These are phyloP conservation scores for Tulasnella sp. DNA, from an alignment of 768 basidiomycete species.

Conservation along the genomic window DNA sequence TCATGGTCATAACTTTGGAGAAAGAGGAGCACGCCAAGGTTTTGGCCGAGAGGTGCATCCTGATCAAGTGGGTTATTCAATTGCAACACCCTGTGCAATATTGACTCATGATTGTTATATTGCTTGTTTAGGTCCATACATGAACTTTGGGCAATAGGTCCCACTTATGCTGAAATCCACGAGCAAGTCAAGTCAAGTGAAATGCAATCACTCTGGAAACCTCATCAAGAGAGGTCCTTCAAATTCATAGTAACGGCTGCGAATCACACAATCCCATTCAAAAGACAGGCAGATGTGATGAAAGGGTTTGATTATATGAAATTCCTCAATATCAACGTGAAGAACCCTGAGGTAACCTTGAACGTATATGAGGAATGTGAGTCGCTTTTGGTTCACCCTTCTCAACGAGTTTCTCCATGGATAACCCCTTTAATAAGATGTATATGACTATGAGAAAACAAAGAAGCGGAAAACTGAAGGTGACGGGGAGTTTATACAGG, in stretches of 20 bases:
- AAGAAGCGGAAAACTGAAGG: constrained; percentile 29
- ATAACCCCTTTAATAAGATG: background rate
- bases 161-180: constrained; percentile 59
- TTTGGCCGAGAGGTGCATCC: constrained; percentile 65
- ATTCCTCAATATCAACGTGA: constrained; percentile 73
- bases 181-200: constrained; percentile 32
- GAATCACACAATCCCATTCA: constrained; percentile 59
- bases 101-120: constrained; percentile 7
- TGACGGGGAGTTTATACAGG: constrained; percentile 50
- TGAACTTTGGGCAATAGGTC: constrained; percentile 62
- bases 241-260: constrained; percentile 64
- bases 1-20: constrained; percentile 57
- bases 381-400: constrained; percentile 20
- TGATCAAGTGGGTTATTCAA: constrained; percentile 54
- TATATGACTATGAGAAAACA: constrained; percentile 11
- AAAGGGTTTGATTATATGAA: constrained; percentile 79
- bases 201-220: constrained; percentile 37
- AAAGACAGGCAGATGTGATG: constrained; percentile 51
- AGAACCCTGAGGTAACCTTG: constrained; percentile 55
- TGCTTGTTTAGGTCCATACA: constrained; percentile 46
- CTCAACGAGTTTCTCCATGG: constrained; percentile 20
- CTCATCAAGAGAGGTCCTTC: constrained; percentile 61
- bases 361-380: constrained; percentile 76
- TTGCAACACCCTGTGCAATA: constrained; percentile 1
- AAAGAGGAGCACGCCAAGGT: constrained; percentile 57